Conservation (phyloP, 1,284 basidiomycete genomes). For the Uromyces viciae-fabae region DNA sequence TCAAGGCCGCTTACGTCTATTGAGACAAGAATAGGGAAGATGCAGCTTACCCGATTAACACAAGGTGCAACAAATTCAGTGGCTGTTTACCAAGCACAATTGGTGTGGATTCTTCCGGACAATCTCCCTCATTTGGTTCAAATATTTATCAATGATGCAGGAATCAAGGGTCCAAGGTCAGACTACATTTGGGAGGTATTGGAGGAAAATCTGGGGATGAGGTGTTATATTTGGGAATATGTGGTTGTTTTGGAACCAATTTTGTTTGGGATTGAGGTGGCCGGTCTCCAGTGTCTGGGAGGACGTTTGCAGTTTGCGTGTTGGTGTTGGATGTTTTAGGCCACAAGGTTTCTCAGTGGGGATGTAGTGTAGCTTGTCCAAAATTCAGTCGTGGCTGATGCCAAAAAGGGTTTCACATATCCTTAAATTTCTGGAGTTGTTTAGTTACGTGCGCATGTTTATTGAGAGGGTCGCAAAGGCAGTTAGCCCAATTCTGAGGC, state of each 20-base stretch:
- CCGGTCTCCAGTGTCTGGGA: neutral
- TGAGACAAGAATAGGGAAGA: neutral
- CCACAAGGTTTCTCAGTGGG: no score
- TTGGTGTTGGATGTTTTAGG: neutral
- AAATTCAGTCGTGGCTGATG: no score
- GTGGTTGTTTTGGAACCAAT: neutral
- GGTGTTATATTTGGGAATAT: constrained; percentile 4
- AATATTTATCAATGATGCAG: neutral
- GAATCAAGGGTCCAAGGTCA: neutral
- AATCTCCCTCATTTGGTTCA: neutral
- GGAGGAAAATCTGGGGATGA: neutral
- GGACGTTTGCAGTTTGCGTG: neutral
- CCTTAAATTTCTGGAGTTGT: no score
- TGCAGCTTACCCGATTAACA: neutral
- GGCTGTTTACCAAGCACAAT: neutral
- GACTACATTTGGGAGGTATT: neutral
- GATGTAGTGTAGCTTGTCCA: no score
- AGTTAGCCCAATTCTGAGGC: no score
- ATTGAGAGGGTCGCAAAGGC: no score
- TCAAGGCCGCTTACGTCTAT: neutral
- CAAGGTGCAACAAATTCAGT: neutral
- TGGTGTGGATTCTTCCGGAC: neutral
- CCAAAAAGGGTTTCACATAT: no score
- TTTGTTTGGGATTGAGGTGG: neutral
- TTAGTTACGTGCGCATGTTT: no score